Base-by-base conservation (phyloP, 108 stramenopile genomes). In the Hondaea fermentalgiana region DNA sequence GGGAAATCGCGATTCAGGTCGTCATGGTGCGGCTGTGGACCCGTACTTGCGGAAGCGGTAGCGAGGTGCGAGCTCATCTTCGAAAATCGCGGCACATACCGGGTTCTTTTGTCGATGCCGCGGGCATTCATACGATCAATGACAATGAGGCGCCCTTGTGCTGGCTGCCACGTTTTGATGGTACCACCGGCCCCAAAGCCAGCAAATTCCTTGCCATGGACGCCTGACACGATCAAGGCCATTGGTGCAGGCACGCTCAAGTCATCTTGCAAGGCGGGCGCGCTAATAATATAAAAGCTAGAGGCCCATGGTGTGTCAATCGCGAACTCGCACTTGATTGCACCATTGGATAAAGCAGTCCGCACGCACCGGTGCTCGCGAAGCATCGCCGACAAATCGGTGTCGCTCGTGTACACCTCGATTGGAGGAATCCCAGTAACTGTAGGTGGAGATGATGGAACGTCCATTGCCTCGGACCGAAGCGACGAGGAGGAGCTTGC, bases 171-270 rank as follows among this genome's bases (percentile, higher is more conserved):
- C 16, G 76, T 83, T 35, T 83, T 83, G 51, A 83, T 83, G 23
- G 49, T 83, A n/a, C 76, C 76, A 12, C 49, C 76, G 6, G 76
- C 76, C 12, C 51, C 76, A 83, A 83, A 83, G 43, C 76, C 76
- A 6, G 76, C 76, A 83, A 53, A 53, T 23, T 83, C 76, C 28
- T 53, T 47, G 76, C 76, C 76, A 23, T 83, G 76, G 17, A 83
- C 76, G 23, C 76, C 76, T 14, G 49, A 47, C 25, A 23, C 51
- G 51, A 83, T 35, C 6, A 83, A 53, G 6, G 51, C 76, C 49
- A 83, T 14, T 6, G 76, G 76, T 3, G 76, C 76, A 16, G 45
- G 76, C 8, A 23, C 14, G 42, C 35, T 69, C 35, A 69, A 23
- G 51, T 83, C 76, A 6, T 21, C 17, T 6, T 35, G 19, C 23